phyloP scores from a whole-genome alignment of 148 eudicot genomes.

The Cornus suecica region DNA sequence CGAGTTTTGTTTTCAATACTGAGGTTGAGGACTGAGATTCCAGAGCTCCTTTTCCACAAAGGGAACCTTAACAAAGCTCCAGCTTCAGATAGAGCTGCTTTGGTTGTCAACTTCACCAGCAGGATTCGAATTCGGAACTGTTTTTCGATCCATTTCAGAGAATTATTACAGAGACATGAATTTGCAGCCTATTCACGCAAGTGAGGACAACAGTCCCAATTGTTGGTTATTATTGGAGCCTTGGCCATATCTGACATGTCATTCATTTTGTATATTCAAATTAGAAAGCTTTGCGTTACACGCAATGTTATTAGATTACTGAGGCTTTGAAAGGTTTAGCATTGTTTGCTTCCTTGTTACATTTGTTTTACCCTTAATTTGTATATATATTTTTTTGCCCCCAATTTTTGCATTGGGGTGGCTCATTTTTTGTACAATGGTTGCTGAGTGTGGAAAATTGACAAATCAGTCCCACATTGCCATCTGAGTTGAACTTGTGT shows the following conservation, averaged over 20 bases:
- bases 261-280: no score
- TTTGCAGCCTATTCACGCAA: conserved; percentile 4
- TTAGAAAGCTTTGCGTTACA: background rate
- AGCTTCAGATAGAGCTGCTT: background rate
- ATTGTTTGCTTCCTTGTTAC: background rate
- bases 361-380: background rate
- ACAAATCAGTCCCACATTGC: no score
- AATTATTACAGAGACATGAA: background rate
- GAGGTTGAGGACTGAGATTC: conserved; percentile 55
- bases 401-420: no score
- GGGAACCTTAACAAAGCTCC: background rate
- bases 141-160: background rate
- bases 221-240: background rate
- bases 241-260: background rate
- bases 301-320: background rate
- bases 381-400: background rate
- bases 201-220: background rate
- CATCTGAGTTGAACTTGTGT: no score
- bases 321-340: background rate
- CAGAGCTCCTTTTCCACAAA: background rate
- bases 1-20: conserved; percentile 79
- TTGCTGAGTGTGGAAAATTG: no score
- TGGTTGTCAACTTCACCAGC: background rate
- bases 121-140: background rate
- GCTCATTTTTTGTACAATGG: no score